Conservation (phyloP, 2,329 filamentous ascomycete genomes). For the Celoporthe dispersa region DNA sequence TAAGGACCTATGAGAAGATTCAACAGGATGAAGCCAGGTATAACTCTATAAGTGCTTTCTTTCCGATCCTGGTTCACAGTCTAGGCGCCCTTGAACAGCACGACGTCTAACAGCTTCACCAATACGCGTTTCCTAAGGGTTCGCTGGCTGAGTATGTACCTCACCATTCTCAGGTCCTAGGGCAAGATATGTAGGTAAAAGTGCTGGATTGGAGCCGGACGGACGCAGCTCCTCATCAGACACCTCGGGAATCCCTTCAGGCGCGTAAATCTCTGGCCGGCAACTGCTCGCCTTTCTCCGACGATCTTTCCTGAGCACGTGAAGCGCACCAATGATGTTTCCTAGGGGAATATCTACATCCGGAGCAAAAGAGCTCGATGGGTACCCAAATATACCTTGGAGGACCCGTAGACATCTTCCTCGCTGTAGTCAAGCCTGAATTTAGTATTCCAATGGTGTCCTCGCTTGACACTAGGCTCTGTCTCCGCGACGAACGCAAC, state of each 20-base stretch:
- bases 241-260: slow-evolving; percentile 11
- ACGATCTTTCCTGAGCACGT: not conserved
- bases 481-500: not conserved
- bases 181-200: no score
- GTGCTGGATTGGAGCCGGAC: not conserved
- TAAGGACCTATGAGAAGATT: not conserved
- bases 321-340: slow-evolving; percentile 3
- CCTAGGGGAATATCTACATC: not conserved
- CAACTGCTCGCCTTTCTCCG: slow-evolving; percentile 18
- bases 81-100: not conserved
- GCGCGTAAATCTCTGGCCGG: slow-evolving; percentile 10
- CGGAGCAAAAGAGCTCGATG: not conserved
- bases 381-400: not conserved
- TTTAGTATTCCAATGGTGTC: not conserved
- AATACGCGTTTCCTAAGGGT: not conserved
- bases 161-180: not conserved
- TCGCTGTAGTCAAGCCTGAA: not conserved
- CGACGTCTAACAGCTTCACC: not conserved
- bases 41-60: not conserved
- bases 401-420: not conserved
- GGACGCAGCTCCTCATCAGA: not conserved
- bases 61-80: not conserved
- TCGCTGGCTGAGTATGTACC: not conserved
- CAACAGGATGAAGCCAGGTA: not conserved
- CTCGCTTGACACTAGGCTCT: not conserved